phyloP scores from a whole-genome alignment of 257 asterid species.

The Solanum phureja region DNA sequence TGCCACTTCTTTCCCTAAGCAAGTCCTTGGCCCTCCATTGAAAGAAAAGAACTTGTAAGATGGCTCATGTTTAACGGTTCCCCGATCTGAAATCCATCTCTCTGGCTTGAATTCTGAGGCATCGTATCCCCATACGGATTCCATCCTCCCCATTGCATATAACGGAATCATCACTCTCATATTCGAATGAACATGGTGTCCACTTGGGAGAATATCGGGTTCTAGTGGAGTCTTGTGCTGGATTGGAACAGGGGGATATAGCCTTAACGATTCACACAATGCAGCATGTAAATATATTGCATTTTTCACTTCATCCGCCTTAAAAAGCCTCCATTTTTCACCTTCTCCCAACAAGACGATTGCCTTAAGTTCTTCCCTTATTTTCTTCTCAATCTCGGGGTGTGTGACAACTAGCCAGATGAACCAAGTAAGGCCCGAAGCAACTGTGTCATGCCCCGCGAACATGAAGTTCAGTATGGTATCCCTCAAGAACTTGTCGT shows the following conservation, averaged over 20 bases:
- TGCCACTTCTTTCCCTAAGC: constrained; percentile 39
- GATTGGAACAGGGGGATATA: constrained; percentile 47
- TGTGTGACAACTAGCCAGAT: not conserved
- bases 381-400: not conserved
- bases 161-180: constrained; percentile 34
- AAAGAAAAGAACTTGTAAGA: constrained; percentile 46
- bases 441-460: not conserved
- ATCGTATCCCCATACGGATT: constrained; percentile 34
- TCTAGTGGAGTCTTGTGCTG: constrained; percentile 43
- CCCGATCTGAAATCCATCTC: constrained; percentile 38
- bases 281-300: not conserved
- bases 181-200: constrained; percentile 25
- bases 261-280: constrained; percentile 11
- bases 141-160: constrained; percentile 53
- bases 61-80: constrained; percentile 27
- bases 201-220: constrained; percentile 29
- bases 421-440: not conserved
- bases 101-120: constrained; percentile 40
- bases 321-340: not conserved
- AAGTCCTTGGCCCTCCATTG: constrained; percentile 54
- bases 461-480: constrained; percentile 28
- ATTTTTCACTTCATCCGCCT: not conserved
- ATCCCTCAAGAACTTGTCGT: constrained; percentile 36
- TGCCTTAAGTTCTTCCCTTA: not conserved
- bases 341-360: not conserved